phyloP scores from a whole-genome alignment of 2,329 filamentous ascomycete species.

The Endoconidiophora laricicola region DNA sequence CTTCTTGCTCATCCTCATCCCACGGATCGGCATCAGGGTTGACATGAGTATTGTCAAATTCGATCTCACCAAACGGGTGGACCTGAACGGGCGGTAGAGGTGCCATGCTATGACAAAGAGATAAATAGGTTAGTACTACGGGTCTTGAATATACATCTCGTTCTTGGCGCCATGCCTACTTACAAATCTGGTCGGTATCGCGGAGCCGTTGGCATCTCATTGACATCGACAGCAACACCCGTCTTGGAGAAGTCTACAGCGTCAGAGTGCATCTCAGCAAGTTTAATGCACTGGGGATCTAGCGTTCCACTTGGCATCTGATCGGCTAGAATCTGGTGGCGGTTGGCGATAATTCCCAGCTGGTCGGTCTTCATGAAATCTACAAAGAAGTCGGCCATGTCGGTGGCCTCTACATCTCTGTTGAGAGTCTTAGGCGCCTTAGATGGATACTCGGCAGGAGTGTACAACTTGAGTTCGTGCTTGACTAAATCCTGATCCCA shows the following conservation, averaged over 20 bases:
- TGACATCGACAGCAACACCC: constrained; percentile 40
- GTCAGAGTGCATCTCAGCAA: constrained; percentile 50
- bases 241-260: constrained; percentile 67
- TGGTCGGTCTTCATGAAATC: constrained; percentile 54
- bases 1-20: constrained; percentile 23
- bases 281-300: constrained; percentile 30
- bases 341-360: constrained; percentile 46
- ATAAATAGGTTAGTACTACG: constrained; percentile 2
- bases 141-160: neutral
- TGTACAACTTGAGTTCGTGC: constrained; percentile 13
- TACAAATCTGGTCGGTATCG: constrained; percentile 38
- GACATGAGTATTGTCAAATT: constrained; percentile 19
- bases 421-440: constrained; percentile 40
- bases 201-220: constrained; percentile 24
- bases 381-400: constrained; percentile 73
- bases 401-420: constrained; percentile 38
- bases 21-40: constrained; percentile 16
- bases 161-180: constrained; percentile 16
- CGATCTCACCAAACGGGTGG: constrained; percentile 28
- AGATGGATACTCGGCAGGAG: constrained; percentile 54
- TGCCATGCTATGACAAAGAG: constrained; percentile 23
- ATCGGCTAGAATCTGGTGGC: constrained; percentile 50
- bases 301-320: constrained; percentile 33
- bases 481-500: constrained; percentile 41
- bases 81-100: constrained; percentile 28